phyloP scores from a whole-genome alignment of 2,329 filamentous ascomycete species.

The Raffaelea arxii region DNA sequence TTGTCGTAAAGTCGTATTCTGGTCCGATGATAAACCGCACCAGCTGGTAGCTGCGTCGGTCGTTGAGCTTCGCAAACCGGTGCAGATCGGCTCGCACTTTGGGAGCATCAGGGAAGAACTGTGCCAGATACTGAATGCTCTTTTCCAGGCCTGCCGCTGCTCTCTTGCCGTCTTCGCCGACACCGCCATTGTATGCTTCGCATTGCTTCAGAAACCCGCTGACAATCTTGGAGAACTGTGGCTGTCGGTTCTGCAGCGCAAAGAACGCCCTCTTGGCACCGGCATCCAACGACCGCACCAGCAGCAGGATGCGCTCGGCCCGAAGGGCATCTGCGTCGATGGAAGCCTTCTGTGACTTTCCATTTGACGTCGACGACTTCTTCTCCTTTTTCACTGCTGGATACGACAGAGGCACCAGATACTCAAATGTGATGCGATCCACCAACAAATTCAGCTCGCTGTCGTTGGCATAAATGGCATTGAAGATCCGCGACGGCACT shows the following conservation, averaged over 20 bases:
- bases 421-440: conserved; percentile 78
- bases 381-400: conserved; percentile 56
- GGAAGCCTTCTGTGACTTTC: conserved; percentile 17
- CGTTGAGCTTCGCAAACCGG: conserved; percentile 85
- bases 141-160: conserved; percentile 62
- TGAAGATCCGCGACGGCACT: conserved; percentile 77
- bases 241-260: conserved; percentile 70
- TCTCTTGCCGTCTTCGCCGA: conserved; percentile 62
- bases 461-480: conserved; percentile 85
- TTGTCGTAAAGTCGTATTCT: conserved; percentile 85
- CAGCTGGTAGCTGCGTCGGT: conserved; percentile 82
- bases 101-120: conserved; percentile 65
- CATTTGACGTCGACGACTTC: conserved; percentile 52
- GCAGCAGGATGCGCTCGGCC: conserved; percentile 71
- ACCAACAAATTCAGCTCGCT: conserved; percentile 74
- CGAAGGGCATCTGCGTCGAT: conserved; percentile 67
- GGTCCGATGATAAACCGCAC: conserved; percentile 76
- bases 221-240: conserved; percentile 62
- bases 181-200: conserved; percentile 81
- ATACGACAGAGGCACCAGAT: conserved; percentile 79
- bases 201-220: conserved; percentile 73
- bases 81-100: conserved; percentile 69
- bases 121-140: conserved; percentile 63
- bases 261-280: conserved; percentile 83
- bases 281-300: conserved; percentile 68